Base-by-base conservation (phyloP, 1,284 basidiomycete species). In the Kalmanozyma brasiliensis region DNA sequence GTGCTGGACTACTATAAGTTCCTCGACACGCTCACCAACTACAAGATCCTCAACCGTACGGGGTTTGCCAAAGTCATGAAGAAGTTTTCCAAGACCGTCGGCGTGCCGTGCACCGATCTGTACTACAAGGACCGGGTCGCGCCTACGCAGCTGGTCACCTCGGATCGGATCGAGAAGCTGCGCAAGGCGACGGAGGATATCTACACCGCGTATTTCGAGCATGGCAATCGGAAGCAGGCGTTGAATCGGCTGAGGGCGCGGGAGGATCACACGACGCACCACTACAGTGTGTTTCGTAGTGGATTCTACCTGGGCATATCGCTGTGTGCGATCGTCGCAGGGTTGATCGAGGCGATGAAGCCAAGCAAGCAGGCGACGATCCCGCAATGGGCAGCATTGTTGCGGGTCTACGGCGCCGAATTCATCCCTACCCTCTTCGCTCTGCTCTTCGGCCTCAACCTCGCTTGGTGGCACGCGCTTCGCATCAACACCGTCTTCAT, bases 401-500 rank as follows among this genome's bases (percentile, higher is more conserved):
- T 98, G 30, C 89, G 88, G 70, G 84, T 94, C n/a, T 98, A 96
- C 77, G 89, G 87, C 1, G 86, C 89, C 2, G 83, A 94, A 29
- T 85, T 89, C 48, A 83, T 96, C 3, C 93, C 93, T 0, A 85
- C 89, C 2, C 68, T 95, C 7, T 92, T 97, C 78, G 85, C 88
- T 0, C 76, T 94, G 30, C 84, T 96, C 0, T 88, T 97, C 42
- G 91, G 80, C 0, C 44, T 91, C 37, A 95, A 98, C 80, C 74
- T 97, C 10, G 76, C 89, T 16, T 90, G 89, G 0, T 97, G 92
- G 91, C 86, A 88, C 0, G 82, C 84, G 1, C 85, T 88, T 4
- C 85, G 91, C 40, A 92, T 96, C 78, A 96, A 95, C 81, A 93
- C 93, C 67, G 86, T 88, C 19, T 95, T 97, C 82, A 94, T 97